Percentiles rank a stretch among this genome's conserved stretches.
phyloP scores from a whole-genome alignment of 2,329 filamentous ascomycete species.

The Beauveria sp. region DNA sequence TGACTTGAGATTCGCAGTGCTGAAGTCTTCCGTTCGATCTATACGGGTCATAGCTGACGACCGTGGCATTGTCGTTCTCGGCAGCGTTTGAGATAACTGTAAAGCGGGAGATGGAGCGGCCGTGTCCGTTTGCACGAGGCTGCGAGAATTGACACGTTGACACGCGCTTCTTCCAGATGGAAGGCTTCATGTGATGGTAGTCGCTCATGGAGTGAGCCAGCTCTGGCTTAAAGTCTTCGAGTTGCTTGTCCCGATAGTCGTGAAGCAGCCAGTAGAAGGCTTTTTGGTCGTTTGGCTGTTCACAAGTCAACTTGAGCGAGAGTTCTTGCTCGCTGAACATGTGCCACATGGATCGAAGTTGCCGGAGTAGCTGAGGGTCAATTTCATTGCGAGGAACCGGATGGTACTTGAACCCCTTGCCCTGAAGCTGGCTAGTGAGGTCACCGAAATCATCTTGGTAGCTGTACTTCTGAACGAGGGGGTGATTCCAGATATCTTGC shows the following conservation, averaged over 20 bases:
- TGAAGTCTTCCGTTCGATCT: conserved; percentile 53
- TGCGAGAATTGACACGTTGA: conserved; percentile 54
- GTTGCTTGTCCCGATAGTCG: conserved; percentile 73
- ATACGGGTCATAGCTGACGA: conserved; percentile 76
- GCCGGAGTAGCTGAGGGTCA: conserved; percentile 73
- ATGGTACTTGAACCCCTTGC: conserved; percentile 55
- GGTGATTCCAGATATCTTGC: conserved; percentile 76
- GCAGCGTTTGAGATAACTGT: conserved; percentile 57
- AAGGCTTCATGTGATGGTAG: conserved; percentile 69
- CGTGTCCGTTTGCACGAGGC: conserved; percentile 37
- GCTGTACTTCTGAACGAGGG: conserved; percentile 78
- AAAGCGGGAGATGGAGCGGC: conserved; percentile 51
- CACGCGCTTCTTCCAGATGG: conserved; percentile 50
- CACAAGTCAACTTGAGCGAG: conserved; percentile 56
- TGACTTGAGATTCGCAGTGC: conserved; percentile 37
- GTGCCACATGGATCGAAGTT: conserved; percentile 88
- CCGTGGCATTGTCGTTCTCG: conserved; percentile 41
- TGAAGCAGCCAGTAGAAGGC: conserved; percentile 82
- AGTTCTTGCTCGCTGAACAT: conserved; percentile 68
- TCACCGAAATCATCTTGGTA: conserved; percentile 61
- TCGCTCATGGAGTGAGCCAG: conserved; percentile 84
- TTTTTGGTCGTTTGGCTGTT: conserved; percentile 79
- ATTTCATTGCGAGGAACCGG: conserved; percentile 58
- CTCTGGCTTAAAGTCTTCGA: conserved; percentile 79
- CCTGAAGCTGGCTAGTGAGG: conserved; percentile 44